Percentiles rank a stretch among this genome's conserved stretches.
These are phyloP conservation scores for Colletotrichum neosansevieriae DNA, from an alignment of 2,329 filamentous ascomycete species.

Conservation along the genomic window DNA sequence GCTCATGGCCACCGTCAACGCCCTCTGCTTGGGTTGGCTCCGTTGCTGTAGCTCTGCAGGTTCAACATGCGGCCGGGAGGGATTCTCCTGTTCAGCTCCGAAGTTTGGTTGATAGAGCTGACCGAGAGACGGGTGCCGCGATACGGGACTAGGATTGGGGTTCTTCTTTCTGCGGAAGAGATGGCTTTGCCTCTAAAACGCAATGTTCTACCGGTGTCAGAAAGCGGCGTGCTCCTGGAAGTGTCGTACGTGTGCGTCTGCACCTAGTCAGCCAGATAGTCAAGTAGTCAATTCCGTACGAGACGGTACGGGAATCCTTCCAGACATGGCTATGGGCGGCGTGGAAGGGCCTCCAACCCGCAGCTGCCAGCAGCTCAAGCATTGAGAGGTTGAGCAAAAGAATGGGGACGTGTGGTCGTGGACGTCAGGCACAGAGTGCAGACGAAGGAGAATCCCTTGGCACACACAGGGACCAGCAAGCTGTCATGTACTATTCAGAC, in stretches of 20 bases:
- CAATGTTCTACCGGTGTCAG: conserved; percentile 20
- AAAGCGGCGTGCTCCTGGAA: conserved; percentile 25
- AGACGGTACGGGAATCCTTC: conserved; percentile 27
- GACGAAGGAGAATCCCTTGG: conserved; percentile 20
- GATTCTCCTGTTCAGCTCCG: conserved; percentile 5
- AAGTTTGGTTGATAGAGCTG: not conserved
- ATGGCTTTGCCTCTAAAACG: conserved; percentile 23
- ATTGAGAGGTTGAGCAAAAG: conserved; percentile 3
- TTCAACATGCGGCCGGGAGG: conserved; percentile 4
- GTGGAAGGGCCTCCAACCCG: conserved; percentile 24
- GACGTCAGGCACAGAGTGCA: conserved; percentile 29
- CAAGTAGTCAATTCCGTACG: conserved; percentile 13
- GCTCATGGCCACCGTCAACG: conserved; percentile 34
- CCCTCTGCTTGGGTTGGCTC: conserved; percentile 25
- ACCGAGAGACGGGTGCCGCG: conserved; percentile 1
- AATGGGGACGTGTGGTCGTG: conserved; percentile 2
- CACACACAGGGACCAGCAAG: conserved; percentile 26
- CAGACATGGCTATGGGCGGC: conserved; percentile 22
- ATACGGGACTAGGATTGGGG: conserved; percentile 6
- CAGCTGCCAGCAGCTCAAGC: not conserved
- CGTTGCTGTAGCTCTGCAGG: conserved; percentile 19
- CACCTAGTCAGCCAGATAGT: conserved; percentile 10
- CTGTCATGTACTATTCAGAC: conserved; percentile 33
- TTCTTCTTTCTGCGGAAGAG: conserved; percentile 9
- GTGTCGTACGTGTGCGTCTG: conserved; percentile 33